Evolutionary conservation across 192 early-diverging fungal genomes (phyloP).

Genomic region (Phycomyces nitens): DNA sequence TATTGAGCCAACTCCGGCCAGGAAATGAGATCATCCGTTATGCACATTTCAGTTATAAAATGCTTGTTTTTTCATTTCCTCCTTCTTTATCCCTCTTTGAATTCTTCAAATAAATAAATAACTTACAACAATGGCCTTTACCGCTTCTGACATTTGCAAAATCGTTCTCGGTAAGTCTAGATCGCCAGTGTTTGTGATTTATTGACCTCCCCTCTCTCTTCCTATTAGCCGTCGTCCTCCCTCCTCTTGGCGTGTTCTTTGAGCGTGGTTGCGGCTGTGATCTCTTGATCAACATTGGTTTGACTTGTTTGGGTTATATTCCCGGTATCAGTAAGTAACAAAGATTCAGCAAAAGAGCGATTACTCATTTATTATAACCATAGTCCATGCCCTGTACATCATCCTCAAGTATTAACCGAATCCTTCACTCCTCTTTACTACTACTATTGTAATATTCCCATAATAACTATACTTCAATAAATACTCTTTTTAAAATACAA

Average conservation of each 20-base stretch:
- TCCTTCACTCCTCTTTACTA: too few relatives aligned
- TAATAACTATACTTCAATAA: too few relatives aligned
- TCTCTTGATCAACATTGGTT: slow-evolving; percentile 59
- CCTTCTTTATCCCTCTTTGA: too few relatives aligned
- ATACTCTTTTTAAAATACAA: too few relatives aligned
- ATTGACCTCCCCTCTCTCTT: too few relatives aligned
- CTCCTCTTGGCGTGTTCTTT: slow-evolving; percentile 34
- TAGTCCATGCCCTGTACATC: slow-evolving; percentile 32
- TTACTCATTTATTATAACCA: neutral
- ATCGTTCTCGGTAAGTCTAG: slow-evolving; percentile 26
- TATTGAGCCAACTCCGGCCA: too few relatives aligned
- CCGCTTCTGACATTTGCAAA: slow-evolving; percentile 32
- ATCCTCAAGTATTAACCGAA: slow-evolving; percentile 29
- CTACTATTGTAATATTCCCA: too few relatives aligned
- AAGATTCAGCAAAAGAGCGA: neutral
- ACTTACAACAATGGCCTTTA: slow-evolving; percentile 28
- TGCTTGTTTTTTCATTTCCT: slow-evolving; percentile 16
- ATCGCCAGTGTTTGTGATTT: neutral
- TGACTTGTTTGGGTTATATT: slow-evolving; percentile 64
- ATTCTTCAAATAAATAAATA: too few relatives aligned
- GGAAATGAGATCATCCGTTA: too few relatives aligned
- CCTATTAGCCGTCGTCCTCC: slow-evolving; percentile 30
- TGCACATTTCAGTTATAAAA: too few relatives aligned
- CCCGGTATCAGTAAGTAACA: slow-evolving; percentile 51
- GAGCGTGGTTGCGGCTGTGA: slow-evolving; percentile 42